These are phyloP conservation scores for Knufia petricola DNA, from an alignment of 2,329 filamentous ascomycete genomes.

Conservation along the genomic window DNA sequence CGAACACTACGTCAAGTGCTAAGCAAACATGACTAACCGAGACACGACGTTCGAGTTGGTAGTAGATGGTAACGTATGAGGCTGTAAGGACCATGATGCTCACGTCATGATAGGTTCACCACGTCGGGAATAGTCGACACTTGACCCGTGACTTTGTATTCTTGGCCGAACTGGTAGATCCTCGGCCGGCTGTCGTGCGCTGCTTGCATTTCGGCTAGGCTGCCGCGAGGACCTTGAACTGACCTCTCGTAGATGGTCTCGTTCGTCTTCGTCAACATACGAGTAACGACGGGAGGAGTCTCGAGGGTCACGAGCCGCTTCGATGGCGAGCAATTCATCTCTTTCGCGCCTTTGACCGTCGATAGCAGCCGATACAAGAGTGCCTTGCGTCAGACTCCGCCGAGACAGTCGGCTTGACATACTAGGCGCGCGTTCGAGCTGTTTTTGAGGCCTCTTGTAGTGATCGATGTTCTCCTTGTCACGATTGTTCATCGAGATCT, in stretches of 20 bases:
- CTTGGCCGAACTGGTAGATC: not conserved
- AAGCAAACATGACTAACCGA: not conserved
- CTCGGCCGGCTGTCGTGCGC: not conserved
- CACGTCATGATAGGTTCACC: slow-evolving; percentile 2
- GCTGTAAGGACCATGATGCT: not conserved
- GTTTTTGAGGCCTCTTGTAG: not conserved
- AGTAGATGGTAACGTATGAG: not conserved
- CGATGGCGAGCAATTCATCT: slow-evolving; percentile 2
- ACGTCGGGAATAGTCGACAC: slow-evolving; percentile 3
- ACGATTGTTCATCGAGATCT: slow-evolving; percentile 10
- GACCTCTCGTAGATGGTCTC: not conserved
- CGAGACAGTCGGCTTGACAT: slow-evolving; percentile 8
- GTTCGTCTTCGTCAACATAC: slow-evolving; percentile 7
- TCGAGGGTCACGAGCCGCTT: not conserved
- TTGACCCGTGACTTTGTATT: not conserved
- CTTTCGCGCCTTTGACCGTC: slow-evolving; percentile 4
- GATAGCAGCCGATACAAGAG: slow-evolving; percentile 2
- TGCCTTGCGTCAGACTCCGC: slow-evolving; percentile 4
- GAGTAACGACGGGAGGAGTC: not conserved
- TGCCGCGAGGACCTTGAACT: slow-evolving; percentile 4
- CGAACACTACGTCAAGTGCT: slow-evolving; percentile 6
- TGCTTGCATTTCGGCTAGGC: slow-evolving; percentile 3
- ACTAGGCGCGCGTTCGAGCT: slow-evolving; percentile 7
- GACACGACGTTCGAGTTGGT: too few relatives aligned
- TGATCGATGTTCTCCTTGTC: slow-evolving; percentile 10